Base-by-base conservation (phyloP, 139 green algal species). In the Coelastrella sp. region DNA sequence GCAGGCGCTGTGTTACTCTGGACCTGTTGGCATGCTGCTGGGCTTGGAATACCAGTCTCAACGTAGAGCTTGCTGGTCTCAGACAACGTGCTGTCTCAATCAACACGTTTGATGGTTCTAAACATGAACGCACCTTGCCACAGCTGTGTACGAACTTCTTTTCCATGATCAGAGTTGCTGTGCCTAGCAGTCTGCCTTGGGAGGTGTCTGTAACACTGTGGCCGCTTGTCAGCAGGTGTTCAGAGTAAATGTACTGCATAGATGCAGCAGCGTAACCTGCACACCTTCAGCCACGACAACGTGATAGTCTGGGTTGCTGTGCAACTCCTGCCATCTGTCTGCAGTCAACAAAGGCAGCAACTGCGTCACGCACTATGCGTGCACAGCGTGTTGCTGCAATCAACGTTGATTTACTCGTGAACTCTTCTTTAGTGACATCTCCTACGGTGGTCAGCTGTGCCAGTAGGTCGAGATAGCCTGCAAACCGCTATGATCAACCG, bases 111-210 rank as follows among this genome's bases (percentile, higher is more conserved):
- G 13, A 4, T 11, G n/a, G n/a, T n/a, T n/a, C n/a, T n/a, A n/a
- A n/a, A n/a, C n/a, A n/a, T n/a, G n/a, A n/a, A n/a, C 53, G 27
- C 17, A 96, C 90, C 86, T 94, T 95, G 74, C 93, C 89, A 86
- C 95, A 98, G 9, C 25, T 62, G 35, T 94, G 93, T 11, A 98
- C 92, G 82, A 98, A 98, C 89, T 99, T 99, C 67, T 89, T 89
- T 86, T 98, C 95, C 1, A 98, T 78, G 4, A 98, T n/a, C 25
- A 98, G 78, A 0, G 94, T 92, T 64, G 92, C 96, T 23, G 91
- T 95, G 32, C 90, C 96, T 0, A 98, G 76, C 25, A 99, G 60
- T 45, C 59, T 40, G 17, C 45, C 57, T 9, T 45, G 50, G 23
- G 73, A 59, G 0, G 59, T 53, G 81, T 94, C 89, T 89, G 67